Evolutionary conservation across 2,329 filamentous ascomycete genomes (phyloP).

Genomic region (Ceratocystis colombiana): DNA sequence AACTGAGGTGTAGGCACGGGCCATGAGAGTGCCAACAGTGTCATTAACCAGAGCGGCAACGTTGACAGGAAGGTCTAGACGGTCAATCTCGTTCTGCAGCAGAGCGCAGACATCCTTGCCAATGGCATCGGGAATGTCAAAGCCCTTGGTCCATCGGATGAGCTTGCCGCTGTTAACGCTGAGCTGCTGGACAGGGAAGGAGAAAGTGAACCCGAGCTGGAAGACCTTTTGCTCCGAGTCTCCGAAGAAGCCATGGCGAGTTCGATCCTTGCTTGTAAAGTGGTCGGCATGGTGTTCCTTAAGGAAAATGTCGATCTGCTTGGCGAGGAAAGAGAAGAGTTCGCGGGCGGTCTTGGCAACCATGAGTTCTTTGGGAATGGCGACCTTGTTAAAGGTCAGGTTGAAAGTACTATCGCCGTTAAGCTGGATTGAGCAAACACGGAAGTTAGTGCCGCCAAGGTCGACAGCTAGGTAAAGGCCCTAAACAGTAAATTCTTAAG

Average conservation of each 20-base stretch:
- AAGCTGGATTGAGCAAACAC: constrained; percentile 87
- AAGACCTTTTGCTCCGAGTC: constrained; percentile 62
- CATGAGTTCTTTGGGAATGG: constrained; percentile 86
- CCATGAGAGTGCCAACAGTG: constrained; percentile 95
- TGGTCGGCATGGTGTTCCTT: constrained; percentile 79
- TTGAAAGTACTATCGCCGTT: constrained; percentile 94
- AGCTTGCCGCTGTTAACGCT: constrained; percentile 92
- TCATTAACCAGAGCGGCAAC: constrained; percentile 97
- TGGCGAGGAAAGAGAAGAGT: constrained; percentile 84
- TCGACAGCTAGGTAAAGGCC: constrained; percentile 94
- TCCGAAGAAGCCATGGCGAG: constrained; percentile 49
- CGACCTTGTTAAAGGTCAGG: constrained; percentile 82
- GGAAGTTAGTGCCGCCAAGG: constrained; percentile 96
- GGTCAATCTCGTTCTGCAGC: constrained; percentile 81
- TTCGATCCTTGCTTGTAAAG: constrained; percentile 42
- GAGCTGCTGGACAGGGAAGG: constrained; percentile 86
- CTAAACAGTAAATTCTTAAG: constrained; percentile 37
- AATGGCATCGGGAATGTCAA: constrained; percentile 88
- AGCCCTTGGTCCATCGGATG: constrained; percentile 97
- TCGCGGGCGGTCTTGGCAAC: constrained; percentile 73
- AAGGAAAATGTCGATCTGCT: constrained; percentile 84
- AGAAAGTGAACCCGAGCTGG: constrained; percentile 96
- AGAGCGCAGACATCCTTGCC: constrained; percentile 91
- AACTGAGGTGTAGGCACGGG: constrained; percentile 85
- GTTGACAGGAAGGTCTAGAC: constrained; percentile 73